Percentiles rank a stretch among this genome's conserved stretches.
Evolutionary conservation across 2,329 filamentous ascomycete species (phyloP).

Genomic region (Aspergillus nomiae): DNA sequence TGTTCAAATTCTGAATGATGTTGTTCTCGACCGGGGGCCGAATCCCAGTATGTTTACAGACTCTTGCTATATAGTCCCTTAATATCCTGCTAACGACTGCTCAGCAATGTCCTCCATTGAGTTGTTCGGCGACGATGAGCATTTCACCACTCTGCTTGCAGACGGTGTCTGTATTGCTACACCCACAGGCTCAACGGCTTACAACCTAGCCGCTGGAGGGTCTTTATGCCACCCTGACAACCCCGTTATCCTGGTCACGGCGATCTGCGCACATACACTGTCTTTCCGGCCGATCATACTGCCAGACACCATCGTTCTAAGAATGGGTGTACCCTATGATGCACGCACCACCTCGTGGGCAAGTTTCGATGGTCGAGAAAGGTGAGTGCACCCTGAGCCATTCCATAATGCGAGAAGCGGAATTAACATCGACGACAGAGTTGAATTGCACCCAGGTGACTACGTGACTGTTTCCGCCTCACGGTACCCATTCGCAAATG

Average conservation of each 20-base stretch:
- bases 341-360: constrained; percentile 89
- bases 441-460: constrained; percentile 52
- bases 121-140: constrained; percentile 91
- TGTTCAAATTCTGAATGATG: constrained; percentile 90
- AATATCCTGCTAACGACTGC: constrained; percentile 1
- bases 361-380: constrained; percentile 93
- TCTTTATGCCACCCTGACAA: constrained; percentile 95
- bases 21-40: constrained; percentile 93
- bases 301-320: constrained; percentile 91
- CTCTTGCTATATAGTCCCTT: background rate
- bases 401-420: background rate
- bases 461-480: constrained; percentile 57
- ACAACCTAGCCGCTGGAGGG: constrained; percentile 93
- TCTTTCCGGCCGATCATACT: constrained; percentile 96
- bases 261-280: constrained; percentile 91
- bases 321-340: constrained; percentile 92
- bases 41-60: constrained; percentile 72
- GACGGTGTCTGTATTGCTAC: constrained; percentile 94
- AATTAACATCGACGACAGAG: constrained; percentile 32
- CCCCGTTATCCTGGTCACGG: constrained; percentile 89
- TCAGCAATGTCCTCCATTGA: constrained; percentile 87
- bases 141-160: constrained; percentile 90
- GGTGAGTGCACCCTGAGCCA: constrained; percentile 45
- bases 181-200: constrained; percentile 91
- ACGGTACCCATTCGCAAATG: constrained; percentile 54